phyloP scores from a whole-genome alignment of 2,329 filamentous ascomycete genomes.

The Amesomyces nigricolor region DNA sequence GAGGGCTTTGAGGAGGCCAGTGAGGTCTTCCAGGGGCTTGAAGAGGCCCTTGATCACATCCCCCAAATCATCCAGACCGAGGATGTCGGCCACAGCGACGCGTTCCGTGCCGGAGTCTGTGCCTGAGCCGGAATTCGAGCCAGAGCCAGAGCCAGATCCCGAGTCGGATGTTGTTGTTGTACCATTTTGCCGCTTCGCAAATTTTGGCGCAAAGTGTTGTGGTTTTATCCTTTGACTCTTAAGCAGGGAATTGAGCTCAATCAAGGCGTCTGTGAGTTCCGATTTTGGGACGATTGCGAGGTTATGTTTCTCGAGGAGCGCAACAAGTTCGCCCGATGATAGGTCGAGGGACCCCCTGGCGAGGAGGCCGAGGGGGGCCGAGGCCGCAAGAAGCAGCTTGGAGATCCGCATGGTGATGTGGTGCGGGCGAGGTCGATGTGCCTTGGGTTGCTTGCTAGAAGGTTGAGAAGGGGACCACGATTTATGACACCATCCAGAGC shows the following conservation, averaged over 20 bases:
- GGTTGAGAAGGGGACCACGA: neutral
- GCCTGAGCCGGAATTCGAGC: neutral
- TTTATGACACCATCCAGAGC: neutral
- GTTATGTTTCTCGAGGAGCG: slow-evolving; percentile 39
- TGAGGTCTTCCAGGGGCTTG: slow-evolving; percentile 4
- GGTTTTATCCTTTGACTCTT: slow-evolving; percentile 31
- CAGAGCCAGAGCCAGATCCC: neutral
- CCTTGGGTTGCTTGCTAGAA: neutral
- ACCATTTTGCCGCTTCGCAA: slow-evolving; percentile 20
- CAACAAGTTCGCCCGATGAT: slow-evolving; percentile 31
- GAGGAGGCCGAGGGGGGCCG: slow-evolving; percentile 4
- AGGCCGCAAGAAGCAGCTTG: slow-evolving; percentile 5
- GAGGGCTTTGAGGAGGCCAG: slow-evolving; percentile 3
- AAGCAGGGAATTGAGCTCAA: slow-evolving; percentile 38
- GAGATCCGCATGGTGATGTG: slow-evolving; percentile 3
- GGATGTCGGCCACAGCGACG: neutral
- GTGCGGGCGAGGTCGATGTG: neutral
- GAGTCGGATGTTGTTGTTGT: slow-evolving; percentile 23
- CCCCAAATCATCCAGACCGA: neutral
- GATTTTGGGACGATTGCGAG: slow-evolving; percentile 41
- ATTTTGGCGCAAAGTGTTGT: slow-evolving; percentile 23
- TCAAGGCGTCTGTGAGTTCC: slow-evolving; percentile 41
- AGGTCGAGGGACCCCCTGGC: neutral
- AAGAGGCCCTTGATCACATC: slow-evolving; percentile 2
- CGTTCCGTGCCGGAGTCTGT: neutral